phyloP scores from a whole-genome alignment of 2,329 filamentous ascomycete species.

The Penicillium sp. region DNA sequence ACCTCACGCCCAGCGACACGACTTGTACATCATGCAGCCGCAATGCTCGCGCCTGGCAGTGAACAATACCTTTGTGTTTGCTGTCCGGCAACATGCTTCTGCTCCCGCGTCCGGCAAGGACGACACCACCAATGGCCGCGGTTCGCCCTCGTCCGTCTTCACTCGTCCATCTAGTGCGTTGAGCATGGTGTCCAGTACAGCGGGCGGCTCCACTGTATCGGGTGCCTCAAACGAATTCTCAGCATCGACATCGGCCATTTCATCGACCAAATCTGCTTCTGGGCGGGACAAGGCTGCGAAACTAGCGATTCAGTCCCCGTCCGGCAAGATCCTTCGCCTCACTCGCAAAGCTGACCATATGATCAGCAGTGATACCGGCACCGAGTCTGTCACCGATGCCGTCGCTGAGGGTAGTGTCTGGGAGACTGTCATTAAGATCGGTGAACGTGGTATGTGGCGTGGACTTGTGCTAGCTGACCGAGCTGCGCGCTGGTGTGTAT shows the following conservation, averaged over 20 bases:
- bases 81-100: slow-evolving; percentile 86
- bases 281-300: slow-evolving; percentile 78
- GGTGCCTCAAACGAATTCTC: slow-evolving; percentile 41
- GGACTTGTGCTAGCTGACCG: slow-evolving; percentile 63
- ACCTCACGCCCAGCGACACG: slow-evolving; percentile 93
- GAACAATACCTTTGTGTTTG: slow-evolving; percentile 98
- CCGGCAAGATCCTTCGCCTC: slow-evolving; percentile 83
- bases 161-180: slow-evolving; percentile 57
- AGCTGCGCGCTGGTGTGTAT: slow-evolving; percentile 67
- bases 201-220: slow-evolving; percentile 51
- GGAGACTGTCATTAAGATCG: slow-evolving; percentile 67
- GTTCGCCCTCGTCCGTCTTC: slow-evolving; percentile 49
- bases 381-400: slow-evolving; percentile 37
- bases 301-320: slow-evolving; percentile 88
- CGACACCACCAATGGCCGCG: slow-evolving; percentile 40
- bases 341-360: slow-evolving; percentile 48
- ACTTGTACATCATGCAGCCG: slow-evolving; percentile 94
- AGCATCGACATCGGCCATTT: slow-evolving; percentile 52
- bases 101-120: slow-evolving; percentile 45
- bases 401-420: slow-evolving; percentile 55
- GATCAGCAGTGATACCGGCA: slow-evolving; percentile 30
- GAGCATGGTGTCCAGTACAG: slow-evolving; percentile 58
- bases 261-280: slow-evolving; percentile 38
- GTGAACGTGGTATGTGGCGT: slow-evolving; percentile 61
- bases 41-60: slow-evolving; percentile 84